Evolutionary conservation across 2,329 filamentous ascomycete genomes (phyloP).

Genomic region (Bertia moriformis): DNA sequence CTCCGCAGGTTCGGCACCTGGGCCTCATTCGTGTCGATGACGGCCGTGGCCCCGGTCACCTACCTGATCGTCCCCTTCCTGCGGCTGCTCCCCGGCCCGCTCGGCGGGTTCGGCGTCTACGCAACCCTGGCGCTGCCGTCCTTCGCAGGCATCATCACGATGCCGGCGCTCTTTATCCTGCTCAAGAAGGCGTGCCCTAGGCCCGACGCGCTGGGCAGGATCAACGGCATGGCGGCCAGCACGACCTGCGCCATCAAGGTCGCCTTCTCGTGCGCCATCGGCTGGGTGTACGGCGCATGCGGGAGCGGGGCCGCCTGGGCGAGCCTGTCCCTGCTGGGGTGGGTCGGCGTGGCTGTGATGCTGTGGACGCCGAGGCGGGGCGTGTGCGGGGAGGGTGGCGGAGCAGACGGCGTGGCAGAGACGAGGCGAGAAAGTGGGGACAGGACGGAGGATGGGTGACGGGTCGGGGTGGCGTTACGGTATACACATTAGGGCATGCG

Average conservation of each 20-base stretch:
- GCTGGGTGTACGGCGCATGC: not conserved
- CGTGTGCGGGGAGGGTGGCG: no score
- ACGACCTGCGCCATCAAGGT: not conserved
- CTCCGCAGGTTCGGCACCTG: conserved; percentile 52
- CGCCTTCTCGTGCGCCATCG: not conserved
- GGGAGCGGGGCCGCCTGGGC: not conserved
- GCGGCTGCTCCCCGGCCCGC: not conserved
- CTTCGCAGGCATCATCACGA: not conserved
- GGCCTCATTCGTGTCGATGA: conserved; percentile 48
- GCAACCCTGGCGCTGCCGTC: not conserved
- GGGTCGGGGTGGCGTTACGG: no score
- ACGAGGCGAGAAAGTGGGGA: no score
- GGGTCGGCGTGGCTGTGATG: not conserved
- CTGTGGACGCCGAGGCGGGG: not conserved
- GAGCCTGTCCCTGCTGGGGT: not conserved
- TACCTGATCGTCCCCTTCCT: not conserved
- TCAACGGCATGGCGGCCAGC: not conserved
- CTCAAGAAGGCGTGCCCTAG: not conserved
- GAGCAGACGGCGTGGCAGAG: no score
- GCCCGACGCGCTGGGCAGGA: not conserved
- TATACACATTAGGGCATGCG: no score
- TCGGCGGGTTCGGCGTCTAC: not conserved
- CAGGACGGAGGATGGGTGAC: no score
- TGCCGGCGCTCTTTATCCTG: not conserved
- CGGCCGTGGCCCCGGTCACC: not conserved